Base-by-base conservation (phyloP, 2,329 filamentous ascomycete species). In the Penicillium paneum region DNA sequence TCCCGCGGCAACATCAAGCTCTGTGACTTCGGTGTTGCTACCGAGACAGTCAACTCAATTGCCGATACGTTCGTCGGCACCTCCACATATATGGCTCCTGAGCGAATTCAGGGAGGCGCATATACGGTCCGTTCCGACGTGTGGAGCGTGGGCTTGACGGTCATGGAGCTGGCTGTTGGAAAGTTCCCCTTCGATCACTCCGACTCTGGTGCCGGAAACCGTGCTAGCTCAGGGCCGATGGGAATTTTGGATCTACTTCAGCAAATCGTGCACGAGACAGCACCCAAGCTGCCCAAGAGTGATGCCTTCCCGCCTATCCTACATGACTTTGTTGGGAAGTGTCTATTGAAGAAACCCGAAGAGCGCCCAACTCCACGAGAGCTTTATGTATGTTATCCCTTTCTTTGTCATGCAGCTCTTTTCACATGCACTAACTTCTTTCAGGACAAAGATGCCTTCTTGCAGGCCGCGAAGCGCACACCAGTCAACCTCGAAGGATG, bases 111-210 rank as follows among this genome's bases (percentile, higher is more conserved):
- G 72, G 94, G 94, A 59, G 91, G 94, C 60, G 91, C 90, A 66
- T 99, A 99, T 75, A 96, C 93, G 0, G 93, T 99, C 67, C 97
- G 97, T 74, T 97, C 92, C 12, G 94, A 99, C 72, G 94, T 99
- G 4, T 99, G 94, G 94, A 97, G 92, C 82, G 95, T 97, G 59
- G 94, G 94, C 31, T 79, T 99, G 62, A 88, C 88, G 0, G 86
- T 99, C 59, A 97, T 99, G 92, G 94, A 99, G 75, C 78, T 99
- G 63, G 94, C 94, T 32, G 97, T 99, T 69, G 94, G 94, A 62
- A 92, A 95, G 68, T 99, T 99, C 68, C 94, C 94, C 0, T 99
- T 99, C 71, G 88, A 89, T 61, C 81, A 86, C 12, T 90, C 85
- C 65, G 90, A 95, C 54, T 88, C 93, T 61, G 87, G 87, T 48